Conservation (phyloP, 805 yeast genomes). For the Starmerella ratchasimensis region DNA sequence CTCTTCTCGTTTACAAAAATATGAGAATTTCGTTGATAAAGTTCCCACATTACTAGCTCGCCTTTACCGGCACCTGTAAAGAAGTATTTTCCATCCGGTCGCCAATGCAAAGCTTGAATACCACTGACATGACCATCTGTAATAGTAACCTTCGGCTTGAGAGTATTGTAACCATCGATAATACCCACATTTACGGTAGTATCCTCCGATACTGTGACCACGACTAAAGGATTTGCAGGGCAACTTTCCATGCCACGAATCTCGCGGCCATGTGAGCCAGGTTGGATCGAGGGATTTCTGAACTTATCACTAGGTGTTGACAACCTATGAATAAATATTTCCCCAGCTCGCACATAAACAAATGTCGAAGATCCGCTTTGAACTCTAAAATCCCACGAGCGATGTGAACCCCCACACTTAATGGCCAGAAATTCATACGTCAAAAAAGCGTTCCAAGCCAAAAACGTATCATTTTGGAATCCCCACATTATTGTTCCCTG, state of each 20-base stretch:
- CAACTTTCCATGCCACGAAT: constrained; percentile 59
- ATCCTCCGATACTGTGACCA: constrained; percentile 82
- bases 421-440: constrained; percentile 58
- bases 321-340: constrained; percentile 38
- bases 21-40: constrained; percentile 28
- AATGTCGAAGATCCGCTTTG: constrained; percentile 26
- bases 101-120: constrained; percentile 54
- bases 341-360: constrained; percentile 15
- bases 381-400: constrained; percentile 50
- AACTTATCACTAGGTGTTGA: constrained; percentile 9
- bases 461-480: constrained; percentile 65
- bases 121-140: constrained; percentile 81
- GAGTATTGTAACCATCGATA: constrained; percentile 34
- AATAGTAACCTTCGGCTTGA: constrained; percentile 23
- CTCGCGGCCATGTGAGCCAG: constrained; percentile 87
- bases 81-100: constrained; percentile 25
- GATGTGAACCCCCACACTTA: constrained; percentile 82
- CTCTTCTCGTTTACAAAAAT: constrained; percentile 40
- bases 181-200: constrained; percentile 58
- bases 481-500: constrained; percentile 52
- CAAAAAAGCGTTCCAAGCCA: constrained; percentile 66
- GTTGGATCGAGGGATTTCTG: constrained; percentile 26
- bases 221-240: constrained; percentile 26
- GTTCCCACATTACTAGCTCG: constrained; percentile 71
- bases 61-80: constrained; percentile 61